Evolutionary conservation across 345 rosid species (phyloP), one percentile per base, ranked within the genome.

Genomic region (Gossypium ekmanianum): DNA sequence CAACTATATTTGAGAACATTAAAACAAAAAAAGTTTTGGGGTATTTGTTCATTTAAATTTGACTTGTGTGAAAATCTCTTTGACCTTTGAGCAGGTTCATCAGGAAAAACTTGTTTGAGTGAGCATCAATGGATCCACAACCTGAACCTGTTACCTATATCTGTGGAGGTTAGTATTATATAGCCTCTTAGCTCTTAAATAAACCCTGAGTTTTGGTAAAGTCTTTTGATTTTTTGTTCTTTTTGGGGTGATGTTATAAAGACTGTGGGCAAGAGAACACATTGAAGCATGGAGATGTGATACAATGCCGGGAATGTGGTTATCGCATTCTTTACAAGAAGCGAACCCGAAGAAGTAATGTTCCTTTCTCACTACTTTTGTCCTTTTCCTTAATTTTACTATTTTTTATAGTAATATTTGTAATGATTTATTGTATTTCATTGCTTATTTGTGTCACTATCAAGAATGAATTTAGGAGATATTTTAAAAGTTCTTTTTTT

Each of bases 231-330:
- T 59, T 43, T 16, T 34, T 10, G 22, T 54, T 54, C 17, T 1
- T 55, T 59, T 75, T 0, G 11, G 34, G 11, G 2, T 9, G 50
- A 11, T 9, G 39, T 48, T 44, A 13, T 18, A 71, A 70, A 85
- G 97, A 94, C 76, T 92, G 98, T 76, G 98, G 98, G 52, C 84
- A 87, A 81, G 98, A 92, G 80, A 88, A 86, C 69, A 85, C 90
- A 6, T 67, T 88, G 84, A 91, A 91, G 92, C 73, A 90, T 1
- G 97, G 92, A 3, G 97, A 92, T 76, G 92, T 91, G 63, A 88
- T 92, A 17, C 95, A 92, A 70, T 94, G 98, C 90, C 75, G 93
- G 9, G 98, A 94, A 80, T 94, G 98, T 64, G 98, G 98, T 43
- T 91, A 91, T 76, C 97, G 98, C 80, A 92, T 92, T 44, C 87